Conservation (phyloP, 2,329 filamentous ascomycete genomes). For the Alternaria novae-zelandiae region DNA sequence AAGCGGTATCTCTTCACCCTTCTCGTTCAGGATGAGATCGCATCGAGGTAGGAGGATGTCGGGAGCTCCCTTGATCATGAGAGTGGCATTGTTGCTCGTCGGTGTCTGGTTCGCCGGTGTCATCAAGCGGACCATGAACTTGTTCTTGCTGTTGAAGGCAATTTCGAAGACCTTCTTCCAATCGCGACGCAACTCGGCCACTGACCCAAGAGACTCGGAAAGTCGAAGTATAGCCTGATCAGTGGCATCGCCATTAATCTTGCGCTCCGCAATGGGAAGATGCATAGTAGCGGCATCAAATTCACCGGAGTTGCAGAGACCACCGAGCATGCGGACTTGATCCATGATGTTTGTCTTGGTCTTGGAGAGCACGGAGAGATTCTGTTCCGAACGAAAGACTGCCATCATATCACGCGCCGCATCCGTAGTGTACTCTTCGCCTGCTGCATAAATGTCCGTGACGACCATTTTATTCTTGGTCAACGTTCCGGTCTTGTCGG, state of each 20-base stretch:
- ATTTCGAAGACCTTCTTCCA: conserved; percentile 68
- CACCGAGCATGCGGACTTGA: conserved; percentile 67
- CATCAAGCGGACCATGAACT: conserved; percentile 76
- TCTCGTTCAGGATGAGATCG: conserved; percentile 61
- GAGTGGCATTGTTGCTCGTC: conserved; percentile 45
- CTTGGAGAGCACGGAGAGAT: conserved; percentile 29
- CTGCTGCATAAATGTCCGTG: conserved; percentile 69
- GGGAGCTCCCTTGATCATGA: conserved; percentile 81
- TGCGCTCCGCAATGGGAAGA: conserved; percentile 65
- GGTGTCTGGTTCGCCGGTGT: conserved; percentile 45
- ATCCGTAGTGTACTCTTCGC: conserved; percentile 59
- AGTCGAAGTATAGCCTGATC: conserved; percentile 77
- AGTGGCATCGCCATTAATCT: conserved; percentile 76
- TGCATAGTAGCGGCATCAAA: conserved; percentile 71
- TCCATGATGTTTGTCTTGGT: conserved; percentile 42
- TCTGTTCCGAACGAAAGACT: conserved; percentile 46
- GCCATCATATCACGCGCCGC: conserved; percentile 52
- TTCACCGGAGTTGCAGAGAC: conserved; percentile 76
- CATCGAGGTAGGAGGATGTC: conserved; percentile 74
- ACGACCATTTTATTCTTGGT: conserved; percentile 76
- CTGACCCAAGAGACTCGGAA: conserved; percentile 68
- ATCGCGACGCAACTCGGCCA: conserved; percentile 64
- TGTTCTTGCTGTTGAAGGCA: conserved; percentile 83
- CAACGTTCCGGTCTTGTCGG: conserved; percentile 77
- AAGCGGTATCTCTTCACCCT: conserved; percentile 61